Evolutionary conservation across 352 stramenopile species (phyloP), one percentile per base, ranked within the genome.

Genomic region (Globisporangium ultimum): DNA sequence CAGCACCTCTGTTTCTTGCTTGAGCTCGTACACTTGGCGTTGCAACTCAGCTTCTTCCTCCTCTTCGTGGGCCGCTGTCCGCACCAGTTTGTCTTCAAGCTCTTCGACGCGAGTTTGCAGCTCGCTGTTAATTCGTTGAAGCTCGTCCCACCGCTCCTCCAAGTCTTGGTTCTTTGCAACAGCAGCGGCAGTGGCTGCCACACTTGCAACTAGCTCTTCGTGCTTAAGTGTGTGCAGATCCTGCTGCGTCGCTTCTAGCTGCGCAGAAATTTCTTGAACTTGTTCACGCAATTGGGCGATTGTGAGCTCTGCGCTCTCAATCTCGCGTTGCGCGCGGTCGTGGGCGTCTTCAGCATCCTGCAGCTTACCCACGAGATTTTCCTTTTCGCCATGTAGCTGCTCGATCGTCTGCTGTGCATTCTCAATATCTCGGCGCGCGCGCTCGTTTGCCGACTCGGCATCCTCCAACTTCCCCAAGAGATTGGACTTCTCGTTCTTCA

Each of bases 91-190:
- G 46, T 75, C 66, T 45, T 90, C 76, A 3, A 90, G 62, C 53
- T 84, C 80, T 18, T 84, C 70, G n/a, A 90, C 78, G 11, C 80
- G 80, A 8, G 61, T 53, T 60, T 87, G 74, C n/a, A 87, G 57
- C 45, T 80, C 66, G 14, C 80, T 66, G 47, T 90, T 88, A 49
- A 87, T 74, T 17, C 59, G 46, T 43, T 76, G 76, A 0, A 80
- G 56, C 32, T 88, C 73, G 48, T 78, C 64, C 70, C 72, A 81
- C 2, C 74, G 68, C n/a, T 68, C 69, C 36, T 89, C 71, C 10
- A 89, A 60, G 17, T 78, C 64, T 49, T 88, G 73, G 53, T 84
- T 83, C 60, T 87, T 89, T 3, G 63, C 62, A 4, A 76, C 64
- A 4, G 77, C 80, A 13, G 74, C 73, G 1, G 79, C 80, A 12